Evolutionary conservation across 768 basidiomycete genomes (phyloP).

Genomic region (Trametes meyenii): DNA sequence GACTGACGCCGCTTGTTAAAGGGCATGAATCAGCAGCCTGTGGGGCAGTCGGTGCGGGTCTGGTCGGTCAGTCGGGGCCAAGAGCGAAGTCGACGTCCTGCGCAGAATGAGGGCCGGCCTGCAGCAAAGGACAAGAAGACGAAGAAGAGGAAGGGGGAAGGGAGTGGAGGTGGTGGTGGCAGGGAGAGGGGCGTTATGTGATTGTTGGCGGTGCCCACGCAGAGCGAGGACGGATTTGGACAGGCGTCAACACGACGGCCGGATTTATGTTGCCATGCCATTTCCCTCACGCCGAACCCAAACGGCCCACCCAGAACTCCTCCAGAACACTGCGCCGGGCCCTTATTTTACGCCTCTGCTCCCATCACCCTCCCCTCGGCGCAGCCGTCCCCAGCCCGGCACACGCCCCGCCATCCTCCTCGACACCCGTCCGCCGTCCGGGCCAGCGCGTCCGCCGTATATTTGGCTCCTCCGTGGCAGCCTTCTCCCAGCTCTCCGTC

Average conservation of each 20-base stretch:
- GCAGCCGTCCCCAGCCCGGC: not conserved
- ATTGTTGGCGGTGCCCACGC: constrained; percentile 8
- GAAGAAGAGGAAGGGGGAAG: constrained; percentile 21
- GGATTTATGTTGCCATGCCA: constrained; percentile 29
- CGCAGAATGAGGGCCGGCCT: constrained; percentile 49
- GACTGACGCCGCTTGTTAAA: constrained; percentile 50
- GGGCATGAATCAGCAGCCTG: constrained; percentile 31
- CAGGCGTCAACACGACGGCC: constrained; percentile 3
- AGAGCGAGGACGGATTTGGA: not conserved
- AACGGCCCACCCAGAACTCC: not conserved
- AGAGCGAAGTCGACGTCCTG: constrained; percentile 33
- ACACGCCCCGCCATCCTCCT: not conserved
- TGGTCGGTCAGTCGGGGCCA: constrained; percentile 5
- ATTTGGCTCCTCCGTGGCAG: not conserved
- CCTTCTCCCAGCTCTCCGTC: not conserved
- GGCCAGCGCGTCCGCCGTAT: not conserved
- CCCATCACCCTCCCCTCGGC: not conserved
- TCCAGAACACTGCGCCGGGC: constrained; percentile 9
- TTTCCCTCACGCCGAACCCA: not conserved
- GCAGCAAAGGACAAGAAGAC: constrained; percentile 34
- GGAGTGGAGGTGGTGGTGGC: constrained; percentile 21
- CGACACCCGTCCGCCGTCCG: no score
- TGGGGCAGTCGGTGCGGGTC: constrained; percentile 2
- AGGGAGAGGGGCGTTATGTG: constrained; percentile 24
- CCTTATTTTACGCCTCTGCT: not conserved